Evolutionary conservation across 2,329 filamentous ascomycete genomes (phyloP).

Genomic region (Apiospora hydei): DNA sequence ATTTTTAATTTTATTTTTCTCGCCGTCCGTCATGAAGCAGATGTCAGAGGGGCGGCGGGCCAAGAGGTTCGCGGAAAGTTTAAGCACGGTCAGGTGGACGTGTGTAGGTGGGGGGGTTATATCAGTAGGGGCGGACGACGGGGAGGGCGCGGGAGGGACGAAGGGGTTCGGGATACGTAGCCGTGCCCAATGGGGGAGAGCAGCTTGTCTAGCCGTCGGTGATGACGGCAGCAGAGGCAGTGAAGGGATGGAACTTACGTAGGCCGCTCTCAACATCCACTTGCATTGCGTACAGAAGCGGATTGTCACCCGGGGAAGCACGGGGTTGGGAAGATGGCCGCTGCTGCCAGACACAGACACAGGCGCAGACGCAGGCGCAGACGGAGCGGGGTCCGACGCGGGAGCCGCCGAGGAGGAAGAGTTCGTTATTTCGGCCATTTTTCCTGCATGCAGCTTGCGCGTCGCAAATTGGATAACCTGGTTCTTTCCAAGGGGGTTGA

Average conservation of each 20-base stretch:
- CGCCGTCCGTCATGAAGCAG: background rate
- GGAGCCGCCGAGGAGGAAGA: background rate
- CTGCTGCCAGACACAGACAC: background rate
- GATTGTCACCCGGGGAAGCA: constrained; percentile 80
- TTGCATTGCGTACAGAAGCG: constrained; percentile 93
- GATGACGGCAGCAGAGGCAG: background rate
- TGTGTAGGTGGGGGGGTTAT: background rate
- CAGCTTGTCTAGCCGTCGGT: background rate
- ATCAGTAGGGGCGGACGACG: background rate
- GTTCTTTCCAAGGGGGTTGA: background rate
- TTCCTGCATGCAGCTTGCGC: background rate
- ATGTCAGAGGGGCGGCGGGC: background rate
- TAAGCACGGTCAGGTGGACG: constrained; percentile 1
- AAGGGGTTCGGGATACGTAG: background rate
- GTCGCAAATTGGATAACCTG: background rate
- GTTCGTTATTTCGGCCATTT: background rate
- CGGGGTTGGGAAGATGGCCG: background rate
- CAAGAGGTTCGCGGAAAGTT: background rate
- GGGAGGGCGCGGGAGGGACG: background rate
- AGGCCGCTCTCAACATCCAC: constrained; percentile 88
- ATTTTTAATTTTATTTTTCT: too few species aligned
- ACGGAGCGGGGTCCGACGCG: constrained; percentile 10
- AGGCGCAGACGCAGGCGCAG: background rate
- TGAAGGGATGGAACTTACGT: constrained; percentile 62
- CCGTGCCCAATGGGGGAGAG: background rate